phyloP scores from a whole-genome alignment of 176 grass and related monocot genomes.

The Dactylis glomerata region DNA sequence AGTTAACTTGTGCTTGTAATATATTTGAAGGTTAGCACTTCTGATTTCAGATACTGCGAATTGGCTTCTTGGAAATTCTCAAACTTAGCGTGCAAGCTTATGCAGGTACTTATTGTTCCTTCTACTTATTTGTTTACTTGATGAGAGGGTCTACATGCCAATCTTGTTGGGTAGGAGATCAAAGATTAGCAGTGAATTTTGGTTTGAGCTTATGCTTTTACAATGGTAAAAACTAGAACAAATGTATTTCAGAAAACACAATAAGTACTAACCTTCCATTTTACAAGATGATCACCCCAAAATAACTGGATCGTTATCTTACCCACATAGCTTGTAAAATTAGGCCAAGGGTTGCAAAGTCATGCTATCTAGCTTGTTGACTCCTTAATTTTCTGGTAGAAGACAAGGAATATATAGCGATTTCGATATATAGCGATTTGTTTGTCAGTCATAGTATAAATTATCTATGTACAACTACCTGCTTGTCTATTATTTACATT shows the following conservation, averaged over 20 bases:
- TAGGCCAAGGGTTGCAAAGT: too few species aligned
- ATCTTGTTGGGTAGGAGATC: background rate
- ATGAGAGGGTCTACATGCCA: background rate
- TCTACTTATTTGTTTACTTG: conserved; percentile 27
- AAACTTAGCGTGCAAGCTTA: conserved; percentile 82
- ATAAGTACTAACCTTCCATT: too few species aligned
- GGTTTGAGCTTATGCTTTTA: conserved; percentile 4
- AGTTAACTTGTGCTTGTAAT: conserved; percentile 4
- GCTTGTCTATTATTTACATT: too few species aligned
- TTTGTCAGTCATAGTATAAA: too few species aligned
- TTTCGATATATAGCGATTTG: too few species aligned
- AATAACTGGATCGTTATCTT: too few species aligned
- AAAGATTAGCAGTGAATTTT: conserved; percentile 21
- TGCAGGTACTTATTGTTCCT: conserved; percentile 54
- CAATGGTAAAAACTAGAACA: background rate
- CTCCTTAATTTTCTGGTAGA: too few species aligned
- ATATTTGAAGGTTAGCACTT: conserved; percentile 26
- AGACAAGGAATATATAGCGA: too few species aligned
- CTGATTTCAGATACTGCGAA: conserved; percentile 72
- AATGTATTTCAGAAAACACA: background rate
- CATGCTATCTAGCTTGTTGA: too few species aligned
- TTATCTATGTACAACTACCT: too few species aligned
- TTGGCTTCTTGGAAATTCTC: conserved; percentile 90
- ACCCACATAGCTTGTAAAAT: too few species aligned
- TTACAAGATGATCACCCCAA: too few species aligned